These are phyloP conservation scores for Carex parvula DNA, from an alignment of 176 grass and related monocot species.

Conservation along the genomic window DNA sequence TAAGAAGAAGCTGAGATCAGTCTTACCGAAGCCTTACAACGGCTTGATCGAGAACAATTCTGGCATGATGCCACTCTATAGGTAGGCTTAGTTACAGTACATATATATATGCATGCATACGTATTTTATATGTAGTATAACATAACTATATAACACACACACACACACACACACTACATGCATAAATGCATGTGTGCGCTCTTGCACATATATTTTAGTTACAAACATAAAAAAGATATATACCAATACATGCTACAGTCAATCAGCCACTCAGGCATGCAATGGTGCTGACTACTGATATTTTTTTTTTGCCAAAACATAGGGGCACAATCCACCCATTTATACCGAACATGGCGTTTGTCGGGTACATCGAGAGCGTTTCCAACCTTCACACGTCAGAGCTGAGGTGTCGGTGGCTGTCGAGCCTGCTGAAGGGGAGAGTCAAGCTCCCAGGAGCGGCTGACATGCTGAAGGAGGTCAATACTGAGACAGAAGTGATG, in stretches of 20 bases:
- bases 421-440: slow-evolving; percentile 50
- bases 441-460: slow-evolving; percentile 55
- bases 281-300: neutral
- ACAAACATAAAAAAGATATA: neutral
- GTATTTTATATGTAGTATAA: neutral
- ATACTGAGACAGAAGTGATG: slow-evolving; percentile 72
- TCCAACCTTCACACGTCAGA: slow-evolving; percentile 98
- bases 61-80: slow-evolving; percentile 83
- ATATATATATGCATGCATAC: neutral
- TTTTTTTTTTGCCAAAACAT: neutral
- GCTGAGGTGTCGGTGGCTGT: slow-evolving; percentile 83
- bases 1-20: slow-evolving; percentile 72
- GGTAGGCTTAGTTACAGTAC: slow-evolving; percentile 25
- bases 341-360: slow-evolving; percentile 94
- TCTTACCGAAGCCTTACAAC: slow-evolving; percentile 59
- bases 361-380: slow-evolving; percentile 97
- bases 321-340: slow-evolving; percentile 92
- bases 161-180: neutral
- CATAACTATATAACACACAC: neutral
- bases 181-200: neutral
- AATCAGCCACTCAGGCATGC: neutral
- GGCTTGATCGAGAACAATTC: slow-evolving; percentile 53
- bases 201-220: neutral
- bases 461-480: slow-evolving; percentile 53
- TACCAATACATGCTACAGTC: neutral